phyloP scores from a whole-genome alignment of 176 grass and related monocot species.

The Rhynchospora pubera region DNA sequence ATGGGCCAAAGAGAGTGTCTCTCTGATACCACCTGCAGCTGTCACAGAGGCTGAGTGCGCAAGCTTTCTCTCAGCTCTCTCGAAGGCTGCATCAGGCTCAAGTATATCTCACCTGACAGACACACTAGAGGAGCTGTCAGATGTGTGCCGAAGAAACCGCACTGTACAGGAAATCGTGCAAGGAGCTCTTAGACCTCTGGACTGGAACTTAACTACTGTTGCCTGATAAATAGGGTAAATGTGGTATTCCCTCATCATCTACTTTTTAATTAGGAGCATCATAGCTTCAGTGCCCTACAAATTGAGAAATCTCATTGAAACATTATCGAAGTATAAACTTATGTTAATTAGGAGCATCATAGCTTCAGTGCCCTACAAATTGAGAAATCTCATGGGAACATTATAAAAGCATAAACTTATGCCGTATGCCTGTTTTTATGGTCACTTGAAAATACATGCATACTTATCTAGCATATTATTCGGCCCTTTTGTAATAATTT shows the following conservation, averaged over 20 bases:
- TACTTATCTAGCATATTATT: too few species aligned
- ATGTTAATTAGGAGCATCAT: too few species aligned
- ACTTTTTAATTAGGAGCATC: neutral
- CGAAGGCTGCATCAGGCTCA: conserved; percentile 65
- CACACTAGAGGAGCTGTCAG: conserved; percentile 71
- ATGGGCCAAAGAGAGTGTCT: conserved; percentile 75
- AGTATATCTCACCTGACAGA: conserved; percentile 40
- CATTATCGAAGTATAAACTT: neutral
- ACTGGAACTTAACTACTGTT: conserved; percentile 42
- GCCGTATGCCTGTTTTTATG: too few species aligned
- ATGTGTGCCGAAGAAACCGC: conserved; percentile 78
- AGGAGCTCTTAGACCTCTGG: conserved; percentile 80
- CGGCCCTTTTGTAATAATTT: neutral
- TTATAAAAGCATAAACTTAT: too few species aligned
- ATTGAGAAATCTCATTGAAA: neutral
- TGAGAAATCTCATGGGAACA: too few species aligned
- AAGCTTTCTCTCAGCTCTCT: conserved; percentile 66
- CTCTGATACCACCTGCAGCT: conserved; percentile 65
- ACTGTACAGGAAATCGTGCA: conserved; percentile 89
- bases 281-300: neutral
- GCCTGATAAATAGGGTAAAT: conserved; percentile 23
- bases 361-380: too few species aligned
- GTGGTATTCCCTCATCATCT: neutral
- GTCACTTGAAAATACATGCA: too few species aligned
- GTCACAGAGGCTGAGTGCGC: conserved; percentile 72